Evolutionary conservation across 345 rosid genomes (phyloP).

Genomic region (Populus davidiana): DNA sequence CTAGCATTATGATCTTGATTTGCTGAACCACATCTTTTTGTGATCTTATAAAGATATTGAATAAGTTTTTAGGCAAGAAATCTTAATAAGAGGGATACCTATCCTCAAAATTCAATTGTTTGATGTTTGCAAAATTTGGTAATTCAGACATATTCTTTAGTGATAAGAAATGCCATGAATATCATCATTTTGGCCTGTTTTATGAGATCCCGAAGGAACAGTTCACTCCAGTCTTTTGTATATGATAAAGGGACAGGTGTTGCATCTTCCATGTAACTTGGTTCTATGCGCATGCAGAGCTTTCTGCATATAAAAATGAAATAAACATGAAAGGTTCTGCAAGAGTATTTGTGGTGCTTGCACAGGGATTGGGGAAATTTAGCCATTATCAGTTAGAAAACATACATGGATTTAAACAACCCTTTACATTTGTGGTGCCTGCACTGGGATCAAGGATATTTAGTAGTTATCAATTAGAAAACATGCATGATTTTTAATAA

Average conservation of each 20-base stretch:
- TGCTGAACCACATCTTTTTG: not conserved
- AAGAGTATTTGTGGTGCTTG: not conserved
- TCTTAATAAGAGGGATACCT: not conserved
- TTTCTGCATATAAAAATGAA: not conserved
- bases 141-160: not conserved
- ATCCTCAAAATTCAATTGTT: not conserved
- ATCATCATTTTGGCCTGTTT: not conserved
- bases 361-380: constrained; percentile 4
- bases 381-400: not conserved
- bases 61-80: not conserved
- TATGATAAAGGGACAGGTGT: not conserved
- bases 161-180: not conserved
- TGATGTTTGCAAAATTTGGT: not conserved
- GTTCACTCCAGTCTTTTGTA: not conserved
- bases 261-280: not conserved
- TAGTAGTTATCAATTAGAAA: not conserved
- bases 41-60: not conserved
- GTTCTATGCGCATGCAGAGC: not conserved
- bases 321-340: not conserved
- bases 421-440: not conserved
- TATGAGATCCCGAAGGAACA: not conserved
- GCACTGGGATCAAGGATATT: not conserved
- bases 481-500: not conserved
- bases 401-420: not conserved
- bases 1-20: not conserved